A percentile compares a stretch with the other conserved stretches of the same genome.
These are phyloP conservation scores for Bromus sterilis DNA, from an alignment of 176 grass and related monocot genomes.

Conservation along the genomic window DNA sequence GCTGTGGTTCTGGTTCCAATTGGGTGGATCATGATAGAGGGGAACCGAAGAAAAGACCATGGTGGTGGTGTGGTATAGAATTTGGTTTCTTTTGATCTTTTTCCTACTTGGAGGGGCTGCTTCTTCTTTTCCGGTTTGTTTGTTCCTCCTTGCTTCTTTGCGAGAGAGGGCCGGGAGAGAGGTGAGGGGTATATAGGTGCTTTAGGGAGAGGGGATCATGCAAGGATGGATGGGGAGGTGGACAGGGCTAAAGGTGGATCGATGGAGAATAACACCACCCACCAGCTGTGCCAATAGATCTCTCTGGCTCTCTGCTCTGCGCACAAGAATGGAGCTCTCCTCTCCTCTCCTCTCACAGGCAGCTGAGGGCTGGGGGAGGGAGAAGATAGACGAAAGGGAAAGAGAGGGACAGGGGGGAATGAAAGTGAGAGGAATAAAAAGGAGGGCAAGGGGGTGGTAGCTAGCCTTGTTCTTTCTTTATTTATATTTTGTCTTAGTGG, in stretches of 20 bases:
- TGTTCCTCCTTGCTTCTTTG: slow-evolving; percentile 43
- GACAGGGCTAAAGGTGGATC: background rate
- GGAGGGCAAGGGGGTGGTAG: slow-evolving; percentile 14
- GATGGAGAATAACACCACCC: slow-evolving; percentile 39
- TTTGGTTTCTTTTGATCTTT: slow-evolving; percentile 59
- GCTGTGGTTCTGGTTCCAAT: slow-evolving; percentile 61
- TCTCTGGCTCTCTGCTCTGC: background rate
- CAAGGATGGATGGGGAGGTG: slow-evolving; percentile 22
- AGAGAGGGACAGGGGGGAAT: slow-evolving; percentile 10
- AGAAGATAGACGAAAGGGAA: background rate
- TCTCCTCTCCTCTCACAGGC: background rate
- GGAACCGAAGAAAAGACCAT: slow-evolving; percentile 98
- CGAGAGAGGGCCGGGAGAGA: background rate
- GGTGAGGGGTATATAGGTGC: slow-evolving; percentile 32
- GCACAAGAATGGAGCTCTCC: slow-evolving; percentile 16
- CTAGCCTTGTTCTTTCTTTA: background rate
- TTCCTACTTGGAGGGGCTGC: slow-evolving; percentile 32
- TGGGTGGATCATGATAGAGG: slow-evolving; percentile 83
- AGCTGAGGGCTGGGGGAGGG: background rate
- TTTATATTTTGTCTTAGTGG: slow-evolving; percentile 41
- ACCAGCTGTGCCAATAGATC: slow-evolving; percentile 25
- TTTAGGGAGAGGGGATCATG: slow-evolving; percentile 37
- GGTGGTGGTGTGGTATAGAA: slow-evolving; percentile 48
- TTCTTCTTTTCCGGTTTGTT: slow-evolving; percentile 33
- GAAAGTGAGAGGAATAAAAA: slow-evolving; percentile 56